Evolutionary conservation across 495 filamentous ascomycete species (phyloP), one percentile per base, ranked within the genome.

Genomic region (Penicillium subrubescens): DNA sequence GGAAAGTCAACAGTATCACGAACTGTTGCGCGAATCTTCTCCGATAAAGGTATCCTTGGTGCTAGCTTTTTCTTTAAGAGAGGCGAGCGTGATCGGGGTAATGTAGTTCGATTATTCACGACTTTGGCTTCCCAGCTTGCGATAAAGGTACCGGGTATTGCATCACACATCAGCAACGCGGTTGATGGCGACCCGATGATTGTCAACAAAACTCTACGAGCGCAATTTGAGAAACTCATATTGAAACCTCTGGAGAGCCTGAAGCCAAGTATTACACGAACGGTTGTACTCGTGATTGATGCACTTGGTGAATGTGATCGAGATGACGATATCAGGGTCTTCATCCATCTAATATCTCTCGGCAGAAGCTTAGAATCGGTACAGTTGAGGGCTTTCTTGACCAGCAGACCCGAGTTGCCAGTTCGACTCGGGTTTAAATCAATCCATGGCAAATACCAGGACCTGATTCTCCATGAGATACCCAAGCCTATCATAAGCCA

Each of bases 251-350:
- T 86, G 0, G 34, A 21, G 12, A 31, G 37, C 2, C 34, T 70
- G 6, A 17, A 57, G 5, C 33, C 34, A 50, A 5, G 14, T 1
- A 0, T 4, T 48, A 68, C 21, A 23, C 61, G 31, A 64, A 65
- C n/a, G 10, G 19, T 75, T 19, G 62, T 79, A 11, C 68, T 86
- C 8, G 74, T 86, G 17, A 70, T 87, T 37, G 84, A 87, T 63
- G 84, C 84, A 35, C 71, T 87, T 17, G 85, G 85, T 55, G 82
- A 86, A 61, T 87, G 82, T 60, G 79, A 79, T 0, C 12, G 61
- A 0, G 77, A 83, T 14, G 39, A 75, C 11, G 75, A 83, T 58
- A 64, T 81, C 0, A 51, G 61, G 43, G 37, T 14, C 12, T 71
- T 86, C 19, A 70, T 87, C 27, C 59, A 61, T 37, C 62, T 84